A percentile compares a stretch with the other conserved stretches of the same genome.
Evolutionary conservation across 1,139 yeast species (phyloP).

Genomic region (Keqinozyma sinolaborantium): DNA sequence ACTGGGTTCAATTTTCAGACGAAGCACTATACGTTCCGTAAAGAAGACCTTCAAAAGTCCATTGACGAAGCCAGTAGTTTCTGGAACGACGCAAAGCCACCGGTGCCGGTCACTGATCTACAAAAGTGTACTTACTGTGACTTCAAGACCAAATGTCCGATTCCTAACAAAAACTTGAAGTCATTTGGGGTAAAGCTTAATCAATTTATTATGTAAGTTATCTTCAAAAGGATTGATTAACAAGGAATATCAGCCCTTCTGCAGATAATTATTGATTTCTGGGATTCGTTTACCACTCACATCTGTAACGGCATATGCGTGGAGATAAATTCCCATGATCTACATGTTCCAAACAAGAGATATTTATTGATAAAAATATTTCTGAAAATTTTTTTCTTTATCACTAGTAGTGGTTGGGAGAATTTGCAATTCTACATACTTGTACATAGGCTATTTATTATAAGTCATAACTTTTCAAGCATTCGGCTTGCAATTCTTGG

Average conservation of each 20-base stretch:
- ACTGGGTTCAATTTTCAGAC: slow-evolving; percentile 35
- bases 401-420: neutral
- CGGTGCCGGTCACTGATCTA: slow-evolving; percentile 34
- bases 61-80: slow-evolving; percentile 35
- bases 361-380: slow-evolving; percentile 1
- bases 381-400: neutral
- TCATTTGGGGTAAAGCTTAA: slow-evolving; percentile 12
- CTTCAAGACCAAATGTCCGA: slow-evolving; percentile 33
- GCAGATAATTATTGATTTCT: slow-evolving; percentile 34
- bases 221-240: slow-evolving; percentile 37
- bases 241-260: slow-evolving; percentile 32
- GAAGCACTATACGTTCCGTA: slow-evolving; percentile 31
- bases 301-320: slow-evolving; percentile 38
- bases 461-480: neutral
- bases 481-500: slow-evolving; percentile 5
- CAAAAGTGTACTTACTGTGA: slow-evolving; percentile 53
- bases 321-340: slow-evolving; percentile 40
- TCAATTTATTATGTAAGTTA: slow-evolving; percentile 26
- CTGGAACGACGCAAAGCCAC: slow-evolving; percentile 54
- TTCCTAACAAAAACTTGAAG: slow-evolving; percentile 21
- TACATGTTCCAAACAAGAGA: neutral
- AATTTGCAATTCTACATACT: neutral
- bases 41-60: slow-evolving; percentile 18
- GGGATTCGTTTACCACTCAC: slow-evolving; percentile 51
- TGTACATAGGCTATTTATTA: neutral